phyloP scores from a whole-genome alignment of 768 basidiomycete genomes.

The Tricholoma sp. region DNA sequence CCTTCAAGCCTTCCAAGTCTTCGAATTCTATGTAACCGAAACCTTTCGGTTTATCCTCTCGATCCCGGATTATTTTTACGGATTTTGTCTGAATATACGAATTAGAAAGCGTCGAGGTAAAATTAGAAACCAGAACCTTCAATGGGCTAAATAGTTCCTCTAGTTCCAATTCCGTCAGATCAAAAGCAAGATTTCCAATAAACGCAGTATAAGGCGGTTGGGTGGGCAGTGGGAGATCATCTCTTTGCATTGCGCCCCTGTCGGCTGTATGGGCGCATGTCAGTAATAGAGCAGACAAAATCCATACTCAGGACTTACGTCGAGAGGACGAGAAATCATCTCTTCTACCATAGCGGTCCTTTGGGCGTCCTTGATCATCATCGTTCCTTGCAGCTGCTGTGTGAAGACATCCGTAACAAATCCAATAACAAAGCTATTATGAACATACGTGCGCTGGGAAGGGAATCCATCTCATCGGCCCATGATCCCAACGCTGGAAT shows the following conservation, averaged over 20 bases:
- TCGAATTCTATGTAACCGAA: conserved; percentile 97
- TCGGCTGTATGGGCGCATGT: conserved; percentile 35
- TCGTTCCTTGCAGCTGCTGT: conserved; percentile 67
- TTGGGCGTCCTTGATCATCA: conserved; percentile 50
- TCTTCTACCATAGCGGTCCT: conserved; percentile 51
- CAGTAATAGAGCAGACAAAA: conserved; percentile 4
- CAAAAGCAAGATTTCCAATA: conserved; percentile 92
- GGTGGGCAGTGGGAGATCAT: conserved; percentile 94
- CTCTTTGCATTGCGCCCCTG: conserved; percentile 59
- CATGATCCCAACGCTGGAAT: conserved; percentile 80
- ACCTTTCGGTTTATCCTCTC: conserved; percentile 93
- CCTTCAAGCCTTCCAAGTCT: conserved; percentile 82
- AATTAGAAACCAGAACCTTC: conserved; percentile 37
- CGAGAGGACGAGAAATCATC: conserved; percentile 65
- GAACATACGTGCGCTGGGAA: conserved; percentile 89
- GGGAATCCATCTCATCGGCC: conserved; percentile 96
- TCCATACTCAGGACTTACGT: conserved; percentile 37
- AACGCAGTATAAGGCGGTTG: conserved; percentile 96
- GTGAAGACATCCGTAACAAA: conserved; percentile 11
- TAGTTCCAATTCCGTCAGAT: conserved; percentile 80
- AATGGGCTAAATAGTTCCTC: conserved; percentile 71
- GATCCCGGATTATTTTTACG: conserved; percentile 89
- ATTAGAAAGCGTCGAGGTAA: neutral
- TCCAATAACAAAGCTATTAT: neutral
- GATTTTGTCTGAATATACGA: conserved; percentile 55